These are phyloP conservation scores for Blastobotrys raffinosifermentans DNA, from an alignment of 1,139 yeast species.

Conservation along the genomic window DNA sequence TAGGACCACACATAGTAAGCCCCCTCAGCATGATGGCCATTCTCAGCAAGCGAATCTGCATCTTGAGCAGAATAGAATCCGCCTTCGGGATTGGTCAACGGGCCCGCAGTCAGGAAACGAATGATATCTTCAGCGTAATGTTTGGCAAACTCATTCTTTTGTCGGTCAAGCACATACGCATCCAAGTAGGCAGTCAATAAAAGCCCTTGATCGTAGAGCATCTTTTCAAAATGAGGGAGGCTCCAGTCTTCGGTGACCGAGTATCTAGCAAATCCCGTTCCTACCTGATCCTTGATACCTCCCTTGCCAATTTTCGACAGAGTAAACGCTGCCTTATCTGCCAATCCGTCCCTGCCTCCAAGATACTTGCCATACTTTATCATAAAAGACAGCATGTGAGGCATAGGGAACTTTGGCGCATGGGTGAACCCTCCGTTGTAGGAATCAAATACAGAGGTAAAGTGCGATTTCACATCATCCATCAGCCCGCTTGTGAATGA, in stretches of 20 bases:
- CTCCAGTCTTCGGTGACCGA: slow-evolving; percentile 39
- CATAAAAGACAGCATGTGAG: slow-evolving; percentile 30
- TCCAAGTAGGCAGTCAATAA: slow-evolving; percentile 32
- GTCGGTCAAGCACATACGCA: slow-evolving; percentile 20
- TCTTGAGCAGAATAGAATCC: slow-evolving; percentile 34
- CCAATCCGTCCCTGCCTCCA: slow-evolving; percentile 11
- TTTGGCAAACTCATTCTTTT: slow-evolving; percentile 14
- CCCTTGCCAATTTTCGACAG: slow-evolving; percentile 30
- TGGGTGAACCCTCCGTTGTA: slow-evolving; percentile 32
- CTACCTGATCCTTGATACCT: slow-evolving; percentile 37
- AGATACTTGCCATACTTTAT: slow-evolving; percentile 20
- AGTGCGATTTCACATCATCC: slow-evolving; percentile 26
- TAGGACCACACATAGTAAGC: slow-evolving; percentile 36
- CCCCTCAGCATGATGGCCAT: slow-evolving; percentile 30
- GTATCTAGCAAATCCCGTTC: slow-evolving; percentile 36
- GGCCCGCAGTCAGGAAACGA: slow-evolving; percentile 26
- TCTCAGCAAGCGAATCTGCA: slow-evolving; percentile 29
- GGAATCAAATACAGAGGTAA: slow-evolving; percentile 25
- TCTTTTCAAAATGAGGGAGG: slow-evolving; percentile 38
- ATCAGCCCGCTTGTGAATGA: slow-evolving; percentile 17
- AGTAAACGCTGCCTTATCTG: slow-evolving; percentile 25
- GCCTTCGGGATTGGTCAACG: slow-evolving; percentile 21
- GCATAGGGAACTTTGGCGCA: slow-evolving; percentile 36
- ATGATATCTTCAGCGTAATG: slow-evolving; percentile 25
- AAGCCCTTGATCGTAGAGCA: slow-evolving; percentile 36